These are phyloP conservation scores for Penicillium canescens DNA, from an alignment of 495 filamentous ascomycete species.

Conservation along the genomic window DNA sequence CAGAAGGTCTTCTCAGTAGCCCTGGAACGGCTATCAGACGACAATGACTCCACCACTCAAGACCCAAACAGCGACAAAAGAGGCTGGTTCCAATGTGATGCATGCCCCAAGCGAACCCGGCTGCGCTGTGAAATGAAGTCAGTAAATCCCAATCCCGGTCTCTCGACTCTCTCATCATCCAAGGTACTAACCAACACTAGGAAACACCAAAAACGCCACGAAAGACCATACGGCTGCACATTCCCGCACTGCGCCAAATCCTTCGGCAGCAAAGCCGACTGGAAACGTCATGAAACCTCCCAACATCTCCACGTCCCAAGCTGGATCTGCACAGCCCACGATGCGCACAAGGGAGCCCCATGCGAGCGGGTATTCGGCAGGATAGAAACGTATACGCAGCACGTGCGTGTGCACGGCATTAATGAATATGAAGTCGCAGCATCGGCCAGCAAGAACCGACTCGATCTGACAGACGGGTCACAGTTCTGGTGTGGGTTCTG, in stretches of 20 bases:
- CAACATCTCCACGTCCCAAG: constrained; percentile 77
- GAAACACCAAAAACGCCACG: constrained; percentile 88
- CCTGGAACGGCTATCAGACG: constrained; percentile 31
- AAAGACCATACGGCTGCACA: constrained; percentile 86
- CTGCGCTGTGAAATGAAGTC: constrained; percentile 75
- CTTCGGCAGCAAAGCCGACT: constrained; percentile 94
- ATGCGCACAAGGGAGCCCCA: constrained; percentile 24
- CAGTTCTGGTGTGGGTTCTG: constrained; percentile 95
- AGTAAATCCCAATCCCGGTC: constrained; percentile 13
- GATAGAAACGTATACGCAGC: constrained; percentile 59
- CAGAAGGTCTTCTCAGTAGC: constrained; percentile 37
- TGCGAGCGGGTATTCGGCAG: constrained; percentile 64
- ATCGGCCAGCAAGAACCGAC: constrained; percentile 53
- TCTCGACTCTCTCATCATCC: background rate
- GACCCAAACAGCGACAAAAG: constrained; percentile 29
- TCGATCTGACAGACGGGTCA: constrained; percentile 67
- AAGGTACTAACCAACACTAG: constrained; percentile 42
- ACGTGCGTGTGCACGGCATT: constrained; percentile 58
- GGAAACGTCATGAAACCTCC: constrained; percentile 92
- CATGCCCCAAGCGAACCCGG: constrained; percentile 55
- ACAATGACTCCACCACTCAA: constrained; percentile 8
- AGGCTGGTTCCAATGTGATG: constrained; percentile 48
- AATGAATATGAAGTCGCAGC: constrained; percentile 36
- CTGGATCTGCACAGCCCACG: constrained; percentile 68
- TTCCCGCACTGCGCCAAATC: constrained; percentile 68